Evolutionary conservation across 2,329 filamentous ascomycete species (phyloP), one percentile per base, ranked within the genome.

Genomic region (Paramyrothecium roridum): DNA sequence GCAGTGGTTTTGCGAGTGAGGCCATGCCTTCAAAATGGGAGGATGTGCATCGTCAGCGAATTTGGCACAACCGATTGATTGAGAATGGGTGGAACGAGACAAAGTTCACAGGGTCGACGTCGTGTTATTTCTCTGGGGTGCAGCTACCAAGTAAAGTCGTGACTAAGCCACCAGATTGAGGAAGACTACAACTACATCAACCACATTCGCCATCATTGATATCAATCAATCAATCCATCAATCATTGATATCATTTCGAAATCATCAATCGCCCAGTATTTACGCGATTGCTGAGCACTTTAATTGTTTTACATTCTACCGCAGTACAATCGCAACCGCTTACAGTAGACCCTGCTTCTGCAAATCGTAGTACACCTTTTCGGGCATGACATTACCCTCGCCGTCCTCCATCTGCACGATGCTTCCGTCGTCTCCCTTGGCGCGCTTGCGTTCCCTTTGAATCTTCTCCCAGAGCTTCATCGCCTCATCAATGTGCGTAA

Each of bases 361-460:
- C 73, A 98, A 75, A 80, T 99, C 95, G 62, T 93, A 87, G 72
- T 97, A 99, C 54, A 99, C 93, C 80, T 96, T 96, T 76, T 97
- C 92, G 0, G 96, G 95, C 95, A 99, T 99, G 55, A 99, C 95
- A 67, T 99, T 98, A 49, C 95, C 95, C 70, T 96, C 90, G 0
- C 86, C 90, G 72, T 99, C 95, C 79, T 99, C 95, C 95, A 99
- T 99, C 79, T 99, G 92, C 51, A 98, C 91, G 11, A 99, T 84
- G 57, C 89, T 91, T 43, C 93, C 91, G 48, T 89, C 88, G 59
- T 88, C 86, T 1, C 88, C 80, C 70, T 86, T 88, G 60, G 86
- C 85, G 71, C 85, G 88, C 80, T 90, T 91, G 73, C 90, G 88
- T 62, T 96, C 92, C 55, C 85, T 80, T 70, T 96, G 89, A 22